Evolutionary conservation across 179 eudicot species (phyloP), one percentile per base, ranked within the genome.

Genomic region (Spinacia oleracea): DNA sequence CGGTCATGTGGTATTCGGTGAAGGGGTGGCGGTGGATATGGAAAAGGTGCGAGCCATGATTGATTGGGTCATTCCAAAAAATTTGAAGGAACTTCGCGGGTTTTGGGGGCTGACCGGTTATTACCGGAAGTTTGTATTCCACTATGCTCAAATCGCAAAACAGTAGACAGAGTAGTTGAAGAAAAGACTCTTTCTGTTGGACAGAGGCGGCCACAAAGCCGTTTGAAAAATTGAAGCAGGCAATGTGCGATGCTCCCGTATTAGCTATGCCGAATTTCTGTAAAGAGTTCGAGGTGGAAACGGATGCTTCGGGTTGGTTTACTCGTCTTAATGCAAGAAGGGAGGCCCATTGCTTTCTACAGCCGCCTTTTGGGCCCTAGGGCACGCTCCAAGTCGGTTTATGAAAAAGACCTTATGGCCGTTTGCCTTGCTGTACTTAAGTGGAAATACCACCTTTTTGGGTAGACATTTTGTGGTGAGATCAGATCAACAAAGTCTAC

Each of bases 241-340:
- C 77, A 0, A 40, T 78, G 59, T 25, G 14, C 7, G n/a, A 0
- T 0, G 59, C 75, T 9, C 80, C 75, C 0, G 53, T 35, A 11
- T 14, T 77, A 0, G 67, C 80, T 0, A 29, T 81, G 3, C 77
- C 74, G 0, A 21, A 81, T 16, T 81, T 81, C 29, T 4, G 0
- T 0, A 0, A 34, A 1, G 0, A 15, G 0, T 71, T 70, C 31
- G 27, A 9, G 0, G 10, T 81, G 0, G 77, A 70, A 6, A 43
- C 70, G 0, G 75, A 81, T 63, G 84, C 80, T 0, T 46, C 5
- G 77, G 72, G 0, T n/a, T 81, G 9, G 76, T 76, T 72, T 76
- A 2, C 77, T 34, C 0, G 80, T 81, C 0, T 14, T 76, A 5
- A 7, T 40, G 12, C 73, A 77, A 9, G 5, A 63, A 3, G 51